phyloP scores from a whole-genome alignment of 192 early-diverging fungal species.

The Coemansia sp. region DNA sequence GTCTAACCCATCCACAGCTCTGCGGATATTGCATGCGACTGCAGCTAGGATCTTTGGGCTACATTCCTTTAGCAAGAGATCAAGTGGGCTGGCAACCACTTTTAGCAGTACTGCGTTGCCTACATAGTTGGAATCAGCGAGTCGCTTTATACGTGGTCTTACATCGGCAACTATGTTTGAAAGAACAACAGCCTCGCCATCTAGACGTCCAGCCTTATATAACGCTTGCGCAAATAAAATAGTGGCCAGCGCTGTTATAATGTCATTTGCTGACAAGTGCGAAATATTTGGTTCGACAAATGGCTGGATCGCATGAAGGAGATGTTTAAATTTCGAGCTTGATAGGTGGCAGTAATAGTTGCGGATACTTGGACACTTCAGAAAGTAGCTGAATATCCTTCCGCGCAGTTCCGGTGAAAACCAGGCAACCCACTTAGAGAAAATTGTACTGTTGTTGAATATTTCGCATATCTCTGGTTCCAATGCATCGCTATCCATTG shows the following conservation, averaged over 20 bases:
- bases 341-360: background rate
- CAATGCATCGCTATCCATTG: background rate
- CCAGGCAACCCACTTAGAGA: background rate
- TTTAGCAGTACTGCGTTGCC: background rate
- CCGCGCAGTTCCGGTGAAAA: background rate
- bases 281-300: background rate
- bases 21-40: background rate
- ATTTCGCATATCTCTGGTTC: background rate
- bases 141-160: background rate
- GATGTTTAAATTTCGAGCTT: background rate
- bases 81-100: background rate
- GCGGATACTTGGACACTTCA: background rate
- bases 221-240: background rate
- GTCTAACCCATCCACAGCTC: background rate
- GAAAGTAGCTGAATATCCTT: background rate
- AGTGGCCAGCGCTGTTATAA: background rate
- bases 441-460: background rate
- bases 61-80: background rate
- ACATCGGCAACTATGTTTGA: background rate
- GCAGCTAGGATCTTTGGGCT: background rate
- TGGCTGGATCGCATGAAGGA: background rate
- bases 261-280: background rate
- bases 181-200: background rate
- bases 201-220: background rate
- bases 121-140: background rate